Base-by-base conservation (phyloP, 768 basidiomycete genomes). In the Mycena galericulata region DNA sequence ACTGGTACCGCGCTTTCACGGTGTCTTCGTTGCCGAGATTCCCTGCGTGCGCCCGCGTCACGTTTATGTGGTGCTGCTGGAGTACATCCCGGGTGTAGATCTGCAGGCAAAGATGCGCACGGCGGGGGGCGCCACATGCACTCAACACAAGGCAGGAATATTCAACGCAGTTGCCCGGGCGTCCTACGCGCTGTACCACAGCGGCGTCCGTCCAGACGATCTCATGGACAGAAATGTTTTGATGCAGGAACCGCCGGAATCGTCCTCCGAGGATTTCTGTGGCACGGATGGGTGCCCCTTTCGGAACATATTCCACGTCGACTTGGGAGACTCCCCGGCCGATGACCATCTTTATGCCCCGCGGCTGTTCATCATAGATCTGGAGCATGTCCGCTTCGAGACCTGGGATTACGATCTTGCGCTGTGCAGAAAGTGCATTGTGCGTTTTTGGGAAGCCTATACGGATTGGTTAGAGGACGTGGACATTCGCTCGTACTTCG, bases 251-350 rank as follows among this genome's bases (percentile, higher is more conserved):
- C 57, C 57, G 1, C n/a, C n/a, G n/a, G 12, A 30, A n/a, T 27
- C 24, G 26, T 45, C 57, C 12, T 8, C 26, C 3, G 57, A 46
- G 20, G 29, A 46, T 14, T 59, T 59, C 29, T 45, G 41, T 41
- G 24, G 24, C 10, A 18, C 20, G 8, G 22, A 9, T 12, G n/a
- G n/a, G 18, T 59, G 57, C 24, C 57, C 43, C 7, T 59, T 43
- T 18, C 24, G 57, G 3, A 46, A 46, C 27, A 43, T 20, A n/a
- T 14, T 59, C 32, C 57, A 45, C 57, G 27, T 59, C 57, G 57
- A 59, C 24, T 26, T 59, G 38, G 38, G 38, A 38, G 17, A 38
- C 38, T 38, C 38, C 17, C 38, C 38, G 38, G 9, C 17, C 17
- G 38, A 38, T 38, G 38, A 38, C 9, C 38, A 38, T 38, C 38